Base-by-base conservation (phyloP, 805 yeast species). In the Myxozyma melibiosi region DNA sequence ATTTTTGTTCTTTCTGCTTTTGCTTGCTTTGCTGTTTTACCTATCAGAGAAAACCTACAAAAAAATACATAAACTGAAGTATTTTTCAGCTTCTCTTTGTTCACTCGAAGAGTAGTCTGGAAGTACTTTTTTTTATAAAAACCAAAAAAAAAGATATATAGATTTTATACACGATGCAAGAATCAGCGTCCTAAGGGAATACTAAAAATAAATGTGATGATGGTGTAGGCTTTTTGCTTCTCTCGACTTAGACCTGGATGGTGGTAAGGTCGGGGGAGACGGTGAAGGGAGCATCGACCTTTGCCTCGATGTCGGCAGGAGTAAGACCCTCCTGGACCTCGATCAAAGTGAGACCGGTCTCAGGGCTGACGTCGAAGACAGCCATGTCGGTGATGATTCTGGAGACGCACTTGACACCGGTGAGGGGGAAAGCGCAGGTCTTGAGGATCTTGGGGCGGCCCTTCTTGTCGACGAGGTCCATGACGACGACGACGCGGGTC, bases 351-450 rank as follows among this genome's bases (percentile, higher is more conserved):
- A 79, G 68, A 2, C 74, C 74, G 31, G 68, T 64, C 35, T 71
- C 72, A 22, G 68, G 70, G 58, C 76, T 72, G 22, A 77, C 76
- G 53, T 78, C 80, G 61, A 79, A 78, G 4, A 79, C 82, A 14
- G 80, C 81, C 46, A 77, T 61, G 37, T 76, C 80, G 4, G 83
- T 79, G 56, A 79, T 77, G 44, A 79, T 75, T 51, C 78, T 65
- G 11, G 74, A 69, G 3, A 78, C 81, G 66, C 81, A 78, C 34
- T 67, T 60, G 4, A 73, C 66, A 3, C 83, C 82, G 1, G 82
- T 79, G 43, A 79, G 67, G 16, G 83, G 83, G 69, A 77, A 76
- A 45, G 57, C 51, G 69, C 82, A 78, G 40, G 69, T 64, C 25
- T 75, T 68, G 38, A 79, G 71, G 47, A 79, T 78, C 71, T 79